A percentile compares a stretch with the other conserved stretches of the same genome.
Conservation (phyloP, 192 early-diverging fungal genomes). For the Martensiomyces pterosporus region DNA sequence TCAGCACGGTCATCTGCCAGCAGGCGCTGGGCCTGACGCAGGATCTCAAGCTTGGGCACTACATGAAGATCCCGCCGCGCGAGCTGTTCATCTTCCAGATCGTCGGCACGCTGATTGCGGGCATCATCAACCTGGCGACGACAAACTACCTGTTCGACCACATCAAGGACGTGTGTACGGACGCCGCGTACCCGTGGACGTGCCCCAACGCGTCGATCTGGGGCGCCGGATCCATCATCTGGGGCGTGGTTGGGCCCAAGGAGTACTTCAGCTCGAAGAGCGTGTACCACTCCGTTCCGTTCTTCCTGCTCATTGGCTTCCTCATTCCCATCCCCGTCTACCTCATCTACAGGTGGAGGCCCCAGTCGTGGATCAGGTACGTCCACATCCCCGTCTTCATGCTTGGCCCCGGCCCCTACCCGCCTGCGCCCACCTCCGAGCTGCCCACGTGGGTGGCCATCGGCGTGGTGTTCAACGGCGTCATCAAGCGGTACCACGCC, state of each 20-base stretch:
- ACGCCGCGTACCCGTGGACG: constrained; percentile 54
- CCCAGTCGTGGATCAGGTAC: constrained; percentile 57
- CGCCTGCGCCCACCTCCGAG: constrained; percentile 38
- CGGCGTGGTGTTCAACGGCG: constrained; percentile 56
- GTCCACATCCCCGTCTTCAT: constrained; percentile 59
- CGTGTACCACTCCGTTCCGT: constrained; percentile 21
- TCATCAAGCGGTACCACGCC: constrained; percentile 48
- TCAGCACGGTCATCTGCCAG: constrained; percentile 55
- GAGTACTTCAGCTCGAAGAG: constrained; percentile 54
- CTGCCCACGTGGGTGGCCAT: constrained; percentile 17
- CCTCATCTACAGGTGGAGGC: constrained; percentile 51
- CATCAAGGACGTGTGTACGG: constrained; percentile 50
- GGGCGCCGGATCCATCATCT: constrained; percentile 58
- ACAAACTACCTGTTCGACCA: constrained; percentile 53
- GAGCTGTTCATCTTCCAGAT: constrained; percentile 62
- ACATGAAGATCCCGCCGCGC: constrained; percentile 67
- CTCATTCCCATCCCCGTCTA: constrained; percentile 59
- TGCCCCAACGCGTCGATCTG: constrained; percentile 45
- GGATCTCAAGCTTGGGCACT: constrained; percentile 62
- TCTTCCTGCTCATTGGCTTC: constrained; percentile 51
- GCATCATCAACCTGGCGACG: constrained; percentile 49
- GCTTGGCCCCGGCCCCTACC: constrained; percentile 43
- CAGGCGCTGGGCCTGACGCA: constrained; percentile 60
- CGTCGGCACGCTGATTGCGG: constrained; percentile 56
- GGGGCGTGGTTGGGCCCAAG: constrained; percentile 60